Evolutionary conservation across 202 grass and related monocot genomes (phyloP), one percentile per base, ranked within the genome.

Genomic region (Eragrostis tef): DNA sequence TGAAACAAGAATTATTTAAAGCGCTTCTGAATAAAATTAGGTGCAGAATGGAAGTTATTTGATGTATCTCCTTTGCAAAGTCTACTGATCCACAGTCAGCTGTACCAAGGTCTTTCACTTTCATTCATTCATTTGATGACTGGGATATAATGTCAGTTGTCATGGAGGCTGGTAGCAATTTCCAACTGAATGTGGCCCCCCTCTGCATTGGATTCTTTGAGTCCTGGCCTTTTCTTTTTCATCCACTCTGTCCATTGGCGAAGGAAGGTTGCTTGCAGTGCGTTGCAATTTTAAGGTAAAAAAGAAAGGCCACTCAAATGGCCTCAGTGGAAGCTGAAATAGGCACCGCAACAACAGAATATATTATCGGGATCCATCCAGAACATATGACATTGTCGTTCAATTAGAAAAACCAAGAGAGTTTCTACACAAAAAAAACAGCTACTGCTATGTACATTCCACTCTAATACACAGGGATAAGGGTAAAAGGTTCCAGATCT

Each of bases 231-330:
- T 36, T 17, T 50, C 12, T 26, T 4, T 45, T 5, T 67, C 50
- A 78, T 54, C 48, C n/a, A 41, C 44, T 70, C 7, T 70, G 44
- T 27, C 82, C 74, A 81, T 61, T 36, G 21, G 12, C 19, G 63
- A 71, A 76, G 60, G 25, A 87, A 73, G 59, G 73, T 86, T 73
- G 46, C 78, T 86, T 82, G 83, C 72, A 82, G 17, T 78, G 41
- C n/a, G 51, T 49, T 22, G 45, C 62, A 82, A 73, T 57, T 78
- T 77, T 39, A 19, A 54, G 48, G 12, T 15, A 8, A 24, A 73
- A 82, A 19, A 63, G 0, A 11, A 44, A 64, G 49, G 20, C 50
- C 7, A 70, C 42, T 68, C 70, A 74, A 64, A 76, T 70, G 70
- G 63, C n/a, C 51, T 4, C 4, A 43, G 17, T 9, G 56, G 44